These are phyloP conservation scores for Colletotrichum costaricense DNA, from an alignment of 2,329 filamentous ascomycete genomes.

Conservation along the genomic window DNA sequence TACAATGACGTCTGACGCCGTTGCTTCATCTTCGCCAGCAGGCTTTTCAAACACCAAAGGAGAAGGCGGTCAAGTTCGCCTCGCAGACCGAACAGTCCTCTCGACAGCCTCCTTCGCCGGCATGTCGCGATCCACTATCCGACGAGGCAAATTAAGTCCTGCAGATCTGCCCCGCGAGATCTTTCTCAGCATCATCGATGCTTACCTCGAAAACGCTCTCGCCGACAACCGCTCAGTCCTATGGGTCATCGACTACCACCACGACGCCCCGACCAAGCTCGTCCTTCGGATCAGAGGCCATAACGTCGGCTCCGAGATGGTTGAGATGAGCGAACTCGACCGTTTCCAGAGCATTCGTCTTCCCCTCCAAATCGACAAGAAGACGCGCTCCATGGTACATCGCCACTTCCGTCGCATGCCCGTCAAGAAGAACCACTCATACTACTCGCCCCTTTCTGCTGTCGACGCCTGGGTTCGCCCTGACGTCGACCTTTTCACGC, in stretches of 20 bases:
- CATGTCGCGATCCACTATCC: no score
- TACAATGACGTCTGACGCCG: background rate
- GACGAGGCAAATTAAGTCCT: background rate
- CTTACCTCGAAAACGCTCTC: background rate
- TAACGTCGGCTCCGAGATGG: background rate
- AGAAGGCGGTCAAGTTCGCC: background rate
- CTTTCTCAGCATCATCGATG: constrained; percentile 6
- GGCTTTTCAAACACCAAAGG: background rate
- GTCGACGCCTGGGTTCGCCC: constrained; percentile 2
- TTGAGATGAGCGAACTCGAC: background rate
- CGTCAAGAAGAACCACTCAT: background rate
- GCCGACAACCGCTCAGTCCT: background rate
- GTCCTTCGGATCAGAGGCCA: background rate
- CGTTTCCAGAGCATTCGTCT: background rate
- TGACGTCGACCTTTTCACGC: constrained; percentile 38
- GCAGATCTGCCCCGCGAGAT: background rate
- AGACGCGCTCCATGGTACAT: constrained; percentile 2
- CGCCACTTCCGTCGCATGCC: background rate
- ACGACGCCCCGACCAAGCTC: background rate
- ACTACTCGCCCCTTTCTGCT: background rate
- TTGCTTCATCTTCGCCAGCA: background rate
- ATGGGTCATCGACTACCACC: background rate
- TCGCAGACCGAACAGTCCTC: background rate
- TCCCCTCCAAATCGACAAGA: constrained; percentile 1
- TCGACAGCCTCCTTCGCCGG: no score